Evolutionary conservation across 208 protist species (phyloP).

Genomic region (Leptomonas pyrrhocoris): DNA sequence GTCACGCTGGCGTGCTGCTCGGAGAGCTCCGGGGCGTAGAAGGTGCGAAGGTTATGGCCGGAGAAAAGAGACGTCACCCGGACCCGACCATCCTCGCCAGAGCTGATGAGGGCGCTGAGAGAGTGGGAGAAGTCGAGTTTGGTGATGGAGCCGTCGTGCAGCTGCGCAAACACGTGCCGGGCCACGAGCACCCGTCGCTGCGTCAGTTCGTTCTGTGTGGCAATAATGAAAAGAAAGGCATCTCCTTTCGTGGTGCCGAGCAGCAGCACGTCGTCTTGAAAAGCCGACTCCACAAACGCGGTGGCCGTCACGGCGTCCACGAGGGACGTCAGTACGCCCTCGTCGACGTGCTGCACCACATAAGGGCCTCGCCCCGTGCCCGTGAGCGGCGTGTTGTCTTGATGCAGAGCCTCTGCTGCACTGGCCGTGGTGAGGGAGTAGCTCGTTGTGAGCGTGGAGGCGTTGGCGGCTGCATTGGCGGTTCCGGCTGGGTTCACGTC

Average conservation of each 20-base stretch:
- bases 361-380: slow-evolving; percentile 53
- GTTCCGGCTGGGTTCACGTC: no score
- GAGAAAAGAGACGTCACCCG: slow-evolving; percentile 70
- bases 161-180: slow-evolving; percentile 28
- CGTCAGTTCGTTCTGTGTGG: slow-evolving; percentile 42
- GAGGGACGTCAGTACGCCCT: slow-evolving; percentile 66
- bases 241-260: slow-evolving; percentile 67
- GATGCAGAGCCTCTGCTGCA: slow-evolving; percentile 43
- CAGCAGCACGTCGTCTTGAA: slow-evolving; percentile 75
- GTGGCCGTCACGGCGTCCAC: slow-evolving; percentile 66
- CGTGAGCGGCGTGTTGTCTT: slow-evolving; percentile 49
- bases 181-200: slow-evolving; percentile 41
- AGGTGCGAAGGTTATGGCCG: slow-evolving; percentile 48
- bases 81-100: slow-evolving; percentile 70
- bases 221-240: slow-evolving; percentile 64
- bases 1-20: slow-evolving; percentile 61
- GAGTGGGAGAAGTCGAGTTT: slow-evolving; percentile 73
- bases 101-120: slow-evolving; percentile 63
- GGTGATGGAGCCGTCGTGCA: slow-evolving; percentile 57
- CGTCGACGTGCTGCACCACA: slow-evolving; percentile 56
- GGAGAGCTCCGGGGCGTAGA: slow-evolving; percentile 34
- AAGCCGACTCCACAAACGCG: slow-evolving; percentile 49
- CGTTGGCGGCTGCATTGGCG: neutral
- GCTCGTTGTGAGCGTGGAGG: slow-evolving; percentile 11
- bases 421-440: slow-evolving; percentile 42